Conservation (phyloP, 345 rosid genomes). For the Populus ilicifolia region DNA sequence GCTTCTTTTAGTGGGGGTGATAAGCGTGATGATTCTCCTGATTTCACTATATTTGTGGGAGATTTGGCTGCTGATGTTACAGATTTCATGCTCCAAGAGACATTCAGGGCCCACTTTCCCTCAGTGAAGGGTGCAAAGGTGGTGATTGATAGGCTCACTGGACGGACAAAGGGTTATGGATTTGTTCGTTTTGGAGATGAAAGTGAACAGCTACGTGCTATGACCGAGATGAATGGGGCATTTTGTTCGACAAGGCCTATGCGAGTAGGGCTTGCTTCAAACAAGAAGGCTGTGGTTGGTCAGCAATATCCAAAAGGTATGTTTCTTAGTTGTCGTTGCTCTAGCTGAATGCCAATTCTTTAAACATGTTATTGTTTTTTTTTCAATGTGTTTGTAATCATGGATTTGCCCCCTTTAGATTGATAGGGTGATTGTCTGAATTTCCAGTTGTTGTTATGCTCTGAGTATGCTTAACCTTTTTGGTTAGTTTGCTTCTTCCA, state of each 20-base stretch:
- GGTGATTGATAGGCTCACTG: constrained; percentile 84
- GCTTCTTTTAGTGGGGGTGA: constrained; percentile 72
- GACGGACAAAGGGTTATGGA: constrained; percentile 85
- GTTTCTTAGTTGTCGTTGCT: constrained; percentile 6
- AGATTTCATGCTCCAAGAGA: constrained; percentile 78
- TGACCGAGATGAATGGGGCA: constrained; percentile 88
- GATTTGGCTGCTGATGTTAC: constrained; percentile 95
- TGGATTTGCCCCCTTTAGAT: constrained; percentile 5
- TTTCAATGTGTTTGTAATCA: background rate
- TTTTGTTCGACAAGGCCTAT: constrained; percentile 89
- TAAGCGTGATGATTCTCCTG: constrained; percentile 74
- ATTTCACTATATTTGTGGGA: constrained; percentile 78
- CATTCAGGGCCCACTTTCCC: constrained; percentile 61
- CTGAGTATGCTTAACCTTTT: constrained; percentile 7
- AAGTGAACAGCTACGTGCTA: constrained; percentile 73
- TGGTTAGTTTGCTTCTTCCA: constrained; percentile 25
- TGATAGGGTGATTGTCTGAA: constrained; percentile 4
- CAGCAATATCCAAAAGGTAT: constrained; percentile 68
- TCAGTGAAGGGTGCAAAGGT: constrained; percentile 85
- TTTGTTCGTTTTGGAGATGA: constrained; percentile 87
- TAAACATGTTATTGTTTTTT: background rate
- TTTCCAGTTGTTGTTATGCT: constrained; percentile 5
- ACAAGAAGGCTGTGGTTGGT: constrained; percentile 52
- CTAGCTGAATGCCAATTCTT: background rate
- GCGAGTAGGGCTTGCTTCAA: constrained; percentile 81